These are phyloP conservation scores for Penicillium freii DNA, from an alignment of 2,329 filamentous ascomycete species.

Conservation along the genomic window DNA sequence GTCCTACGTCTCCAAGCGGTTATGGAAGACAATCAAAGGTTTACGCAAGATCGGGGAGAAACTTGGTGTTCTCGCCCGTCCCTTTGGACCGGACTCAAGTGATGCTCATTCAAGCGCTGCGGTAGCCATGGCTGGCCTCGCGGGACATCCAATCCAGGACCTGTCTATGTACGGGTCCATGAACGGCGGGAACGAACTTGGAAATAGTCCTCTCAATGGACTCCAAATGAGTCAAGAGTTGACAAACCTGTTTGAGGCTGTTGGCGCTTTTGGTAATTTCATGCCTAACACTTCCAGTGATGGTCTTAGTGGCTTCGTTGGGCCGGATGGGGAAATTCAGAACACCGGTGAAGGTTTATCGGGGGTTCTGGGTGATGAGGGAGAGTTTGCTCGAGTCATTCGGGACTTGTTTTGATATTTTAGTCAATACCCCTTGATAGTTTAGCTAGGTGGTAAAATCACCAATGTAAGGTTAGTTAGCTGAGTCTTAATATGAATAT, in stretches of 20 bases:
- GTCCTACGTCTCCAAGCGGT: slow-evolving; percentile 59
- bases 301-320: slow-evolving; percentile 40
- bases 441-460: neutral
- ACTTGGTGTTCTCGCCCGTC: slow-evolving; percentile 52
- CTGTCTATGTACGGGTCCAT: slow-evolving; percentile 49
- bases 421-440: neutral
- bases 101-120: slow-evolving; percentile 62
- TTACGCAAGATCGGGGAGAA: slow-evolving; percentile 63
- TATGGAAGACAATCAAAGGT: slow-evolving; percentile 64
- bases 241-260: slow-evolving; percentile 63
- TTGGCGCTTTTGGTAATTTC: slow-evolving; percentile 52
- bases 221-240: slow-evolving; percentile 61
- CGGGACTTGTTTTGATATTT: slow-evolving; percentile 55
- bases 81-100: slow-evolving; percentile 40
- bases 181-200: slow-evolving; percentile 42
- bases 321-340: slow-evolving; percentile 38
- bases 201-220: slow-evolving; percentile 56
- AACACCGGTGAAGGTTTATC: slow-evolving; percentile 46
- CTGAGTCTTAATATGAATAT: neutral
- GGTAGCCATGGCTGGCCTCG: slow-evolving; percentile 64
- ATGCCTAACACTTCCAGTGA: slow-evolving; percentile 35
- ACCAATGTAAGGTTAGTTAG: neutral
- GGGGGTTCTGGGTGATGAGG: slow-evolving; percentile 54
- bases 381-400: slow-evolving; percentile 59
- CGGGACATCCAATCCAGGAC: slow-evolving; percentile 61